Evolutionary conservation across 1,284 basidiomycete species (phyloP).

Genomic region (Moesziomyces sp.): DNA sequence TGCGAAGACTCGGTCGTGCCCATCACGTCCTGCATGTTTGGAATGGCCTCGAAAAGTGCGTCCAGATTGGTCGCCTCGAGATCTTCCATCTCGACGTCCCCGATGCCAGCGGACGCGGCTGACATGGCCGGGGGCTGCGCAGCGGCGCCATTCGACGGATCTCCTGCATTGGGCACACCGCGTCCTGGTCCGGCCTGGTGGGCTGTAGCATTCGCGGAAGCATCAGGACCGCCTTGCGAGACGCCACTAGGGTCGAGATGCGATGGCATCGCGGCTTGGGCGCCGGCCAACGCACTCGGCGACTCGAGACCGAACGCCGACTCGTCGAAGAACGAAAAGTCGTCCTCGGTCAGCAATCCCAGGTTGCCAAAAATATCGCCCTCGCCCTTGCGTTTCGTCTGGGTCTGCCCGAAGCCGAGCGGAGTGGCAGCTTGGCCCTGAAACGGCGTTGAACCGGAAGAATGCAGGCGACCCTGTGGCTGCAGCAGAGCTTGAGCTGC

Average conservation of each 20-base stretch:
- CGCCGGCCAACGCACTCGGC: neutral
- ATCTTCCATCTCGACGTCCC: constrained; percentile 36
- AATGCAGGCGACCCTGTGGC: constrained; percentile 12
- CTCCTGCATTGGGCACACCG: neutral
- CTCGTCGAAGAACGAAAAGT: constrained; percentile 64
- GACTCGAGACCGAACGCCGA: constrained; percentile 37
- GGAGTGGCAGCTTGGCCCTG: constrained; percentile 7
- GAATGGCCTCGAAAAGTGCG: constrained; percentile 36
- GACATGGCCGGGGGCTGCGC: constrained; percentile 5
- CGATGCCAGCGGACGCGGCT: constrained; percentile 1
- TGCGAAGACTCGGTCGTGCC: constrained; percentile 11
- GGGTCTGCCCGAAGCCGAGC: constrained; percentile 11
- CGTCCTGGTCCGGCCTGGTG: neutral
- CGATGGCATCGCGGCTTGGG: constrained; percentile 2
- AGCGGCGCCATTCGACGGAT: neutral
- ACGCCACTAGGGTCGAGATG: constrained; percentile 4
- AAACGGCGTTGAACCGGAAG: constrained; percentile 15
- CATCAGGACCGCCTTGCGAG: neutral
- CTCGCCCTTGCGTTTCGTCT: constrained; percentile 37
- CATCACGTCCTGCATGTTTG: constrained; percentile 34
- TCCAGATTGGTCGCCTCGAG: constrained; percentile 34
- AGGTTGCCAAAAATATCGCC: constrained; percentile 45
- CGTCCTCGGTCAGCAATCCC: constrained; percentile 59
- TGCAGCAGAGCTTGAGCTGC: constrained; percentile 12
- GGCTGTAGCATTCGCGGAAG: constrained; percentile 1